phyloP scores from a whole-genome alignment of 73 alveolate species.

The Durusdinium trenchii region DNA sequence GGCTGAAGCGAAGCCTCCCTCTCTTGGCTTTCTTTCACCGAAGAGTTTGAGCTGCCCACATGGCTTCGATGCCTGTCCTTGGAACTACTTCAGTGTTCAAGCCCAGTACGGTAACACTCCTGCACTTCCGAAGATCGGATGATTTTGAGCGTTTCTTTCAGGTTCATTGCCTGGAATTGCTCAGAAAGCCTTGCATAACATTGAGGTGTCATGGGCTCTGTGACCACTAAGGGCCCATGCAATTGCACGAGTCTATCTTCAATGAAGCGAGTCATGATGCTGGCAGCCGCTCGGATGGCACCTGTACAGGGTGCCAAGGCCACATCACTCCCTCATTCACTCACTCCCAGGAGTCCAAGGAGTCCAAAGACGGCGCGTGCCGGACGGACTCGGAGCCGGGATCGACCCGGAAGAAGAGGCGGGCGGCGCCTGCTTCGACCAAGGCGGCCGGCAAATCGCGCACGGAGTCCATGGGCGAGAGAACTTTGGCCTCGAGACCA shows the following conservation, averaged over 20 bases:
- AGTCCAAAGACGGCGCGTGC: too few species aligned
- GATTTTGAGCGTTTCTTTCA: too few species aligned
- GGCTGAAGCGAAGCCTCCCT: not conserved
- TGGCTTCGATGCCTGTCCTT: slow-evolving; percentile 93
- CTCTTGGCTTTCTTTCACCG: not conserved
- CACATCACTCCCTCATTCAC: not conserved
- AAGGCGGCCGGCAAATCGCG: slow-evolving; percentile 80
- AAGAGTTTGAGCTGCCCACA: not conserved
- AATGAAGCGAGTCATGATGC: slow-evolving; percentile 89
- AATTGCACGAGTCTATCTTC: slow-evolving; percentile 76
- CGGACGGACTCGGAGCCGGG: too few species aligned
- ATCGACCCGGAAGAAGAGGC: not conserved
- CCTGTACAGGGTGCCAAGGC: slow-evolving; percentile 15
- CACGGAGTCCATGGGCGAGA: slow-evolving; percentile 74
- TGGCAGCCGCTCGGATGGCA: slow-evolving; percentile 87
- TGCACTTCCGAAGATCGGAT: too few species aligned
- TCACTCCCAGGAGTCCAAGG: not conserved
- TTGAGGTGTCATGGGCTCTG: not conserved
- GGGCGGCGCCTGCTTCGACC: slow-evolving; percentile 73
- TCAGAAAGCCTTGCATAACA: not conserved
- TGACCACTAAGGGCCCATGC: not conserved
- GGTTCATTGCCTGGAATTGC: not conserved
- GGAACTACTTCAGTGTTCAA: not conserved
- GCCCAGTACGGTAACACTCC: not conserved
- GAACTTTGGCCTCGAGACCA: slow-evolving; percentile 61